Evolutionary conservation across 371 early-diverging fungal genomes (phyloP).

Genomic region (Chytridium lagenaria): DNA sequence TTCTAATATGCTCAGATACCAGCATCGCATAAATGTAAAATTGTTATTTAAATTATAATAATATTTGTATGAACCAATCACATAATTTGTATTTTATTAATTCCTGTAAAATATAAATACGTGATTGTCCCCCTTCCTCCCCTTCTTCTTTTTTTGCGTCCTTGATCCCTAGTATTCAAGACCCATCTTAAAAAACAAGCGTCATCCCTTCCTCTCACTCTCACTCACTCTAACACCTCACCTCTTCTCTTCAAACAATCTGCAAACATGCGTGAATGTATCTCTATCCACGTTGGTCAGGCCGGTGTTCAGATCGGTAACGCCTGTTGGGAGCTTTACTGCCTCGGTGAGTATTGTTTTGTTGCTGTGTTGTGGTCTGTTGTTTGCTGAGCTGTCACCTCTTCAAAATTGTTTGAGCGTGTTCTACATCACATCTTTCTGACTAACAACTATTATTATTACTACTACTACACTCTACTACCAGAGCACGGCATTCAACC

Average conservation of each 20-base stretch:
- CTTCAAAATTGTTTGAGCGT: too few relatives aligned
- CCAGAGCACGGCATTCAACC: conserved; percentile 97
- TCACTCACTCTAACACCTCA: neutral
- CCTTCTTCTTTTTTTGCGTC: neutral
- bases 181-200: neutral
- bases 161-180: conserved; percentile 14
- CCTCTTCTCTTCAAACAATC: neutral
- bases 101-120: too few relatives aligned
- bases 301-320: conserved; percentile 99
- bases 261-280: conserved; percentile 93
- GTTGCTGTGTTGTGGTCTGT: conserved; percentile 1
- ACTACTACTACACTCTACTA: too few relatives aligned
- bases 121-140: too few relatives aligned
- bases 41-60: too few relatives aligned
- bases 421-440: too few relatives aligned
- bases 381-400: too few relatives aligned
- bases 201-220: neutral
- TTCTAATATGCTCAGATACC: too few relatives aligned
- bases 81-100: too few relatives aligned
- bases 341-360: conserved; percentile 68
- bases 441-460: too few relatives aligned
- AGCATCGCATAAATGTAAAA: too few relatives aligned
- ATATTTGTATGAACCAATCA: too few relatives aligned
- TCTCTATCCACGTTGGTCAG: conserved; percentile 97
- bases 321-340: conserved; percentile 99